Evolutionary conservation across 2,329 filamentous ascomycete species (phyloP).

Genomic region (Arthroderma sp.): DNA sequence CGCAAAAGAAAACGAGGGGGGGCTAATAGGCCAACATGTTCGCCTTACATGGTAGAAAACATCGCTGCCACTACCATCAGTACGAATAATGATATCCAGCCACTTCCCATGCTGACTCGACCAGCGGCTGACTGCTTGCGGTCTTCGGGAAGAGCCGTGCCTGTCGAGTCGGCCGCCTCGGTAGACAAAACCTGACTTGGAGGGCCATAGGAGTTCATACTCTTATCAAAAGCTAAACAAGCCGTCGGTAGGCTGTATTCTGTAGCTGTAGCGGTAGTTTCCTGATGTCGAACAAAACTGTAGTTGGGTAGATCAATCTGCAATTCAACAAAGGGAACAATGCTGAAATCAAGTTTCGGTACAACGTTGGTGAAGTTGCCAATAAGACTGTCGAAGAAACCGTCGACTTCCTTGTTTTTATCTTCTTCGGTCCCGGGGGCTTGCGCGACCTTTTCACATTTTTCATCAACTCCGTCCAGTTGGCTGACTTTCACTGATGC

Average conservation of each 20-base stretch:
- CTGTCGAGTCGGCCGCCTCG: background rate
- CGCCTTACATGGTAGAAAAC: background rate
- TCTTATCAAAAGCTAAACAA: constrained; percentile 16
- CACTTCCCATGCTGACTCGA: background rate
- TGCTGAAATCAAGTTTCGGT: constrained; percentile 15
- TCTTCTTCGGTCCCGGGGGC: background rate
- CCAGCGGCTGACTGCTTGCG: background rate
- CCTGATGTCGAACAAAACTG: background rate
- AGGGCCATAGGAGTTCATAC: constrained; percentile 9
- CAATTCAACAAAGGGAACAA: constrained; percentile 15
- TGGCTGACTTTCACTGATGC: constrained; percentile 16
- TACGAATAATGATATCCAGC: background rate
- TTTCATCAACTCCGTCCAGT: constrained; percentile 14
- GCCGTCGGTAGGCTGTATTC: constrained; percentile 14
- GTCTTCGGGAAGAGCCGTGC: background rate
- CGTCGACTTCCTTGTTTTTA: background rate
- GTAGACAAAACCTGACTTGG: constrained; percentile 7
- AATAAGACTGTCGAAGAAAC: constrained; percentile 7
- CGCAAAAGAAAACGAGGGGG: background rate
- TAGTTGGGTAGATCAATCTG: constrained; percentile 11
- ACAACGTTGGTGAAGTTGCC: constrained; percentile 15
- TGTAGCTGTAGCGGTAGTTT: constrained; percentile 9
- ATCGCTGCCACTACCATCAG: background rate
- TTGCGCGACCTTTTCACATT: constrained; percentile 13
- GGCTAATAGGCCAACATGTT: too few relatives aligned